These are phyloP conservation scores for Casuarina equisetifolia DNA, from an alignment of 306 rosid species.

Conservation along the genomic window DNA sequence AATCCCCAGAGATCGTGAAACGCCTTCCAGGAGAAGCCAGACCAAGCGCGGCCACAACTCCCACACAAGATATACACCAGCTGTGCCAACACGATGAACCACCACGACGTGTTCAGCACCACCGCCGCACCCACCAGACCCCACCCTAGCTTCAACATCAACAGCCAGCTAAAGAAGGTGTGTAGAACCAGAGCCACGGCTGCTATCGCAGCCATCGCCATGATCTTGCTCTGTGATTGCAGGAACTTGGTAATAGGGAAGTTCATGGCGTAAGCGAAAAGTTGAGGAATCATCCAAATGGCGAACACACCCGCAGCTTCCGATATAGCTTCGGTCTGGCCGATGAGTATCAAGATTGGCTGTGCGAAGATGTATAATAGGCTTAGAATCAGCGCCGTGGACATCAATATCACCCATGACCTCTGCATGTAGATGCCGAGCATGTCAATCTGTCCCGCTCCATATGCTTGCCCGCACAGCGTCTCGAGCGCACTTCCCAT, in stretches of 20 bases:
- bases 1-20: constrained; percentile 71
- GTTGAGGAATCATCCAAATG: constrained; percentile 85
- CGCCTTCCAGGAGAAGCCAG: constrained; percentile 68
- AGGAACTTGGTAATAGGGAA: constrained; percentile 77
- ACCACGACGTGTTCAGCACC: constrained; percentile 73
- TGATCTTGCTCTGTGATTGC: constrained; percentile 86
- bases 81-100: constrained; percentile 68
- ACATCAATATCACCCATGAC: constrained; percentile 71
- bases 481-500: constrained; percentile 97
- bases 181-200: constrained; percentile 58
- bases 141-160: constrained; percentile 63
- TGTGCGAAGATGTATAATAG: constrained; percentile 59
- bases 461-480: constrained; percentile 85
- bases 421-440: constrained; percentile 87
- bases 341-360: constrained; percentile 47
- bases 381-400: constrained; percentile 39
- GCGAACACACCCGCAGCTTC: constrained; percentile 73
- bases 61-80: constrained; percentile 56
- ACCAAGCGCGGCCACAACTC: constrained; percentile 69
- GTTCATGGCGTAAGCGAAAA: constrained; percentile 78
- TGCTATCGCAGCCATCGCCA: constrained; percentile 80
- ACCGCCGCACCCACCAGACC: constrained; percentile 76
- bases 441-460: constrained; percentile 78
- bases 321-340: constrained; percentile 65
- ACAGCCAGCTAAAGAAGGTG: constrained; percentile 65